Evolutionary conservation across 176 grass and related monocot genomes (phyloP).

Genomic region (Themeda triandra): DNA sequence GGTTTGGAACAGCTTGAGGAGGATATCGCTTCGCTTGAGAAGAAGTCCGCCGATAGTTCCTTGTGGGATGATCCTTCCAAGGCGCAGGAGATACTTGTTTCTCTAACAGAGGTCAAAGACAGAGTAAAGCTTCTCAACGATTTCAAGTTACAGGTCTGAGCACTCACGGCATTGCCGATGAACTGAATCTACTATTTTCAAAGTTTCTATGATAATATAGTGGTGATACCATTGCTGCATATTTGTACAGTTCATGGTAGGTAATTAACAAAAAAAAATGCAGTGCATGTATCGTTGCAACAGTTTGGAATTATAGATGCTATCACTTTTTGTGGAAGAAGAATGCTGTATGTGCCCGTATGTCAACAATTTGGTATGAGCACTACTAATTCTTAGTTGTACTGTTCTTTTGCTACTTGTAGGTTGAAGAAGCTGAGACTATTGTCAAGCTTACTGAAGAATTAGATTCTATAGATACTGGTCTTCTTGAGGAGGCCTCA

Average conservation of each 20-base stretch:
- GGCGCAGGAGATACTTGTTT: slow-evolving; percentile 82
- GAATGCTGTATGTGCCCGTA: background rate
- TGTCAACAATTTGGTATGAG: background rate
- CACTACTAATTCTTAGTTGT: background rate
- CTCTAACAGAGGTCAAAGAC: slow-evolving; percentile 88
- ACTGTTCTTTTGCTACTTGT: slow-evolving; percentile 8
- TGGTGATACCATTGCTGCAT: background rate
- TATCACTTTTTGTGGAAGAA: background rate
- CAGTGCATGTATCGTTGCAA: background rate
- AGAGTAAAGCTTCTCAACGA: slow-evolving; percentile 77
- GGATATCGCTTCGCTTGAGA: slow-evolving; percentile 63
- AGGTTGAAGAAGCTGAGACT: slow-evolving; percentile 95
- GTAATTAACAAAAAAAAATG: background rate
- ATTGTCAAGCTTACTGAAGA: slow-evolving; percentile 88
- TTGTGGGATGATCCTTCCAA: slow-evolving; percentile 96
- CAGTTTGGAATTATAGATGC: background rate
- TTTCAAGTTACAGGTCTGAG: slow-evolving; percentile 72
- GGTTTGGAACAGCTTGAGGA: slow-evolving; percentile 59
- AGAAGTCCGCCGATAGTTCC: slow-evolving; percentile 63
- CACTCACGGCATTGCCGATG: background rate
- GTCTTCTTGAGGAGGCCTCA: slow-evolving; percentile 81
- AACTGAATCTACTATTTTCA: background rate
- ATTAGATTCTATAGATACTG: slow-evolving; percentile 71
- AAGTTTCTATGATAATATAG: background rate
- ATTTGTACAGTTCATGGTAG: background rate